A percentile compares a stretch with the other conserved stretches of the same genome.
These are phyloP conservation scores for Eucalyptus curtisii DNA, from an alignment of 345 rosid species.

Conservation along the genomic window DNA sequence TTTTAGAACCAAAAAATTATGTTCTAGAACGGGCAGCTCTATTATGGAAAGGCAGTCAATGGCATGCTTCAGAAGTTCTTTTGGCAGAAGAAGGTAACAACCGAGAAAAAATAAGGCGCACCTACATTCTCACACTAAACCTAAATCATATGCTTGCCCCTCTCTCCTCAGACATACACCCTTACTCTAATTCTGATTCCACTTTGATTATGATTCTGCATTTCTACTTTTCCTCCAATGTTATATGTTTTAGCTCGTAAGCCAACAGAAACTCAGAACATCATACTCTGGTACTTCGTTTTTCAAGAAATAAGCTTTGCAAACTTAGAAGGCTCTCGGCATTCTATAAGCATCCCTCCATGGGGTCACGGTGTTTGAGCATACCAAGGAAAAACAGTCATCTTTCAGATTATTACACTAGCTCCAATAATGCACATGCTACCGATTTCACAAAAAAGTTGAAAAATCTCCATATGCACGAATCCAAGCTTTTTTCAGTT, in stretches of 20 bases:
- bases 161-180: neutral
- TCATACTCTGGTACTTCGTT: neutral
- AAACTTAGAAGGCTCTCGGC: neutral
- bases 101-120: neutral
- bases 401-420: neutral
- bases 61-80: neutral
- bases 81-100: neutral
- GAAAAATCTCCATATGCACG: neutral
- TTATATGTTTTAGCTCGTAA: neutral
- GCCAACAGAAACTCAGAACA: neutral
- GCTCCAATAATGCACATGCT: neutral
- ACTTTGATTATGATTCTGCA: neutral
- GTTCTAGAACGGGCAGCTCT: neutral
- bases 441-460: neutral
- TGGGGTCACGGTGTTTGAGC: neutral
- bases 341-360: neutral
- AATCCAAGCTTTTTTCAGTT: neutral
- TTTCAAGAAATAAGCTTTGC: neutral
- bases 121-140: neutral
- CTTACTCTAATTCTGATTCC: neutral
- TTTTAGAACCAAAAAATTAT: neutral
- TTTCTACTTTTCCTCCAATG: neutral
- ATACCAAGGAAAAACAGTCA: neutral
- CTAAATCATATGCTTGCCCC: neutral
- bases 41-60: neutral